These are phyloP conservation scores for Monosporascus sp. DNA, from an alignment of 2,329 filamentous ascomycete species.

Conservation along the genomic window DNA sequence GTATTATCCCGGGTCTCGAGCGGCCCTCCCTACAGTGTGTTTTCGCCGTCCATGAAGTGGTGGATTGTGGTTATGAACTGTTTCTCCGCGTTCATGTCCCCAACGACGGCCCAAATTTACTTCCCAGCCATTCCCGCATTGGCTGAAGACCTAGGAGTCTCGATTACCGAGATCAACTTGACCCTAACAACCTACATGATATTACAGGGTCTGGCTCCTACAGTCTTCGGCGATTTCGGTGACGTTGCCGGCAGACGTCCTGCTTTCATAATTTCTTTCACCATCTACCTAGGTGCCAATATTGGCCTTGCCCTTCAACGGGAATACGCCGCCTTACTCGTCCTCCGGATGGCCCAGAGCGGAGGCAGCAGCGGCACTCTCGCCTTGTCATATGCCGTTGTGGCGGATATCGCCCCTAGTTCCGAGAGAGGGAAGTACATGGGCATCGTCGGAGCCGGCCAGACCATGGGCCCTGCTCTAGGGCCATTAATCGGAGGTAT, in stretches of 20 bases:
- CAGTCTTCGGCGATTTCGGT: conserved; percentile 55
- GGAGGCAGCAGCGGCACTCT: conserved; percentile 62
- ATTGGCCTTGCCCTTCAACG: conserved; percentile 54
- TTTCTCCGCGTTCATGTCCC: conserved; percentile 48
- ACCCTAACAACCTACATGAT: conserved; percentile 58
- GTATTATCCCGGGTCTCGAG: conserved; percentile 29
- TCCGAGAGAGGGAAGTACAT: conserved; percentile 69
- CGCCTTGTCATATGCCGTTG: conserved; percentile 65
- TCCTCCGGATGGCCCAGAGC: conserved; percentile 58
- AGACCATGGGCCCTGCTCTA: conserved; percentile 49
- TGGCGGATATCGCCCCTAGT: conserved; percentile 65
- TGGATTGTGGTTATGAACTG: conserved; percentile 51
- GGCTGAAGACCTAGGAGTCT: conserved; percentile 32
- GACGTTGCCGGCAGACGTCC: conserved; percentile 57
- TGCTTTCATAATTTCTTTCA: conserved; percentile 52
- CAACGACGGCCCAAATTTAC: conserved; percentile 55
- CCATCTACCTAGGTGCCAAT: conserved; percentile 53
- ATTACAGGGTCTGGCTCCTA: conserved; percentile 56
- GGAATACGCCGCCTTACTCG: conserved; percentile 51
- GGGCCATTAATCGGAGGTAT: conserved; percentile 61
- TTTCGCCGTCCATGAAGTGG: conserved; percentile 36
- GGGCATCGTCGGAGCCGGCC: conserved; percentile 56
- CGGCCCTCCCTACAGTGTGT: conserved; percentile 36
- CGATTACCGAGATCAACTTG: conserved; percentile 38
- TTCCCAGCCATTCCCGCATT: conserved; percentile 38